Evolutionary conservation across 148 eudicot species (phyloP).

Genomic region (Nyssa sinensis): DNA sequence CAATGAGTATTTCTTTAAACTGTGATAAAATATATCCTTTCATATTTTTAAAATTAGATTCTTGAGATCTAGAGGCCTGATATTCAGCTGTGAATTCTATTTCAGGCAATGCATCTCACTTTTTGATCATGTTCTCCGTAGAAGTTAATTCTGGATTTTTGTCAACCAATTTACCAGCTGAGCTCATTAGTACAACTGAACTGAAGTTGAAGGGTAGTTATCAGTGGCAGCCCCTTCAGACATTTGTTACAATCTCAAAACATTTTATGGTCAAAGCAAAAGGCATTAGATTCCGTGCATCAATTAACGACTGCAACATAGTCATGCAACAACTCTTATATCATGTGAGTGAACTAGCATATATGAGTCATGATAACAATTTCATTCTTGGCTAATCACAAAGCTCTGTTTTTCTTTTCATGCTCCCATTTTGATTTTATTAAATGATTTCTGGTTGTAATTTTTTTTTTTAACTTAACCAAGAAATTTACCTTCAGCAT

Average conservation of each 20-base stretch:
- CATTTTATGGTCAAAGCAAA: conserved; percentile 71
- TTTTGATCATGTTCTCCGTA: conserved; percentile 67
- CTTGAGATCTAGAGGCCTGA: conserved; percentile 3
- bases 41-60: neutral
- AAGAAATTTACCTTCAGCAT: no score
- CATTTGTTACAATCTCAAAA: conserved; percentile 79
- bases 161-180: conserved; percentile 64
- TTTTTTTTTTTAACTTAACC: no score
- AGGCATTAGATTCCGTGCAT: conserved; percentile 76
- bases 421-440: neutral
- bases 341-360: conserved; percentile 47
- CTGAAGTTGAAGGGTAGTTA: conserved; percentile 57
- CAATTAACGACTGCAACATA: conserved; percentile 64
- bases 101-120: conserved; percentile 64
- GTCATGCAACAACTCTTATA: conserved; percentile 60
- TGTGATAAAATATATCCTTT: neutral
- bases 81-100: conserved; percentile 3
- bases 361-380: neutral
- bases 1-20: neutral
- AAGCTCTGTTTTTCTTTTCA: neutral
- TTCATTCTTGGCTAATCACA: neutral
- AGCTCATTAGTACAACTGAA: conserved; percentile 76
- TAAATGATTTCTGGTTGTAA: neutral
- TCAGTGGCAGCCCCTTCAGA: conserved; percentile 88
- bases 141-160: conserved; percentile 74